These are phyloP conservation scores for Amaranthus tricolor DNA, from an alignment of 179 eudicot species.

Conservation along the genomic window DNA sequence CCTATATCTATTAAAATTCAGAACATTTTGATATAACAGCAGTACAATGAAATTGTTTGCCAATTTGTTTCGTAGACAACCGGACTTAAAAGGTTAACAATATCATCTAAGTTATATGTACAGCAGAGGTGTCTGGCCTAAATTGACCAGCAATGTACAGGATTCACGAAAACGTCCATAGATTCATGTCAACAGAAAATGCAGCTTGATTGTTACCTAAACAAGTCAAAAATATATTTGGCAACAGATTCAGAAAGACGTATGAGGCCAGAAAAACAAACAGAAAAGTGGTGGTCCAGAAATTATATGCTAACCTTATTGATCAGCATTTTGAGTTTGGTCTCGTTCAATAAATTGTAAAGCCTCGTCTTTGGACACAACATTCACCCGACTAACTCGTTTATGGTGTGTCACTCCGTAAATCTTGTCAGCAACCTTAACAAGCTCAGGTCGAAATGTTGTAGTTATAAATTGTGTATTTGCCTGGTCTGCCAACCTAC, in stretches of 20 bases:
- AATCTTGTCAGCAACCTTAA: constrained; percentile 95
- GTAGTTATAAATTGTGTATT: constrained; percentile 90
- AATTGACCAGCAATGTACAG: constrained; percentile 21
- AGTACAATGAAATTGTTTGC: too few species aligned
- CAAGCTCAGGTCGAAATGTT: constrained; percentile 85
- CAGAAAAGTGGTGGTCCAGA: constrained; percentile 2
- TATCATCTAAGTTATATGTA: not conserved
- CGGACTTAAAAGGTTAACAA: not conserved
- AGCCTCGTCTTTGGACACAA: constrained; percentile 72
- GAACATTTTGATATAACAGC: too few species aligned
- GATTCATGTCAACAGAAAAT: not conserved
- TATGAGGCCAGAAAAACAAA: not conserved
- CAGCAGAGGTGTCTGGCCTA: constrained; percentile 8
- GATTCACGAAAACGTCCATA: constrained; percentile 8
- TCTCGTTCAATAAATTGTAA: constrained; percentile 82
- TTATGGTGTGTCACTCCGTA: constrained; percentile 90
- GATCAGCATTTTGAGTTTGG: constrained; percentile 64
- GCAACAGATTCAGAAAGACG: not conserved
- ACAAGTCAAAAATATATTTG: not conserved
- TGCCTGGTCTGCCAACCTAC: constrained; percentile 81
- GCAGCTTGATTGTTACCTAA: constrained; percentile 5
- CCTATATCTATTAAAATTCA: not conserved
- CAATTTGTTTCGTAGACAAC: too few species aligned
- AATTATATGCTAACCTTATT: constrained; percentile 41
- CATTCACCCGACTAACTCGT: constrained; percentile 80